These are phyloP conservation scores for Stephanodiscus triporus DNA, from an alignment of 108 stramenopile genomes.

Conservation along the genomic window DNA sequence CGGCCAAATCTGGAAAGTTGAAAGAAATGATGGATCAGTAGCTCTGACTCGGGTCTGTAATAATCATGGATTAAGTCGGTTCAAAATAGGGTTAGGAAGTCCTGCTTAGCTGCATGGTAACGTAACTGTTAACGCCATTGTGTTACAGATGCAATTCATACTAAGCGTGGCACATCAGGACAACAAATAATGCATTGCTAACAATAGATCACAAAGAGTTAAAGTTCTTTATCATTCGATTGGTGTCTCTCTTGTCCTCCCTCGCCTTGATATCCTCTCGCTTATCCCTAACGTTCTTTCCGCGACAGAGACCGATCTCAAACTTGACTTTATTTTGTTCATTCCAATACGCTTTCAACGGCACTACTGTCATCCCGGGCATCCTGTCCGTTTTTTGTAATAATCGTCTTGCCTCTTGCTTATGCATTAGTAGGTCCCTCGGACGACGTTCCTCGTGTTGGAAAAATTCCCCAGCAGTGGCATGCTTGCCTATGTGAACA, in stretches of 20 bases:
- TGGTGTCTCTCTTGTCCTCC: slow-evolving; percentile 72
- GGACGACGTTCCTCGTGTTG: slow-evolving; percentile 80
- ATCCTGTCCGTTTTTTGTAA: slow-evolving; percentile 42
- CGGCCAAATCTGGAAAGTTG: slow-evolving; percentile 63
- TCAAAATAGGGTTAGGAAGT: neutral
- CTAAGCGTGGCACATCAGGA: neutral
- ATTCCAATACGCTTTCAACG: slow-evolving; percentile 87
- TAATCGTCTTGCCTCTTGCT: slow-evolving; percentile 55
- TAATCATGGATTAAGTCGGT: neutral
- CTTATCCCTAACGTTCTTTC: slow-evolving; percentile 88
- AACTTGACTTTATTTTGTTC: slow-evolving; percentile 82
- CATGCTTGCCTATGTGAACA: slow-evolving; percentile 82
- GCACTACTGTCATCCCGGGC: slow-evolving; percentile 50
- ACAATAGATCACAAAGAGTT: slow-evolving; percentile 24
- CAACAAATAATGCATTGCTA: neutral
- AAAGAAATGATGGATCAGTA: slow-evolving; percentile 58
- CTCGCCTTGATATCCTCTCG: slow-evolving; percentile 77
- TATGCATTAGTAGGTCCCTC: slow-evolving; percentile 64
- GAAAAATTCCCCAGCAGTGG: slow-evolving; percentile 74
- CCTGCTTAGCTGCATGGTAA: no score
- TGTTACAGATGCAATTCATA: neutral
- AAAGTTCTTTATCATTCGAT: slow-evolving; percentile 81
- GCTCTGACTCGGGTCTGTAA: no score
- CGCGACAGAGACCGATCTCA: slow-evolving; percentile 79
- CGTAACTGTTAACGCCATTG: no score